Base-by-base conservation (phyloP, 1,284 basidiomycete genomes). In the Marasmius sp. region DNA sequence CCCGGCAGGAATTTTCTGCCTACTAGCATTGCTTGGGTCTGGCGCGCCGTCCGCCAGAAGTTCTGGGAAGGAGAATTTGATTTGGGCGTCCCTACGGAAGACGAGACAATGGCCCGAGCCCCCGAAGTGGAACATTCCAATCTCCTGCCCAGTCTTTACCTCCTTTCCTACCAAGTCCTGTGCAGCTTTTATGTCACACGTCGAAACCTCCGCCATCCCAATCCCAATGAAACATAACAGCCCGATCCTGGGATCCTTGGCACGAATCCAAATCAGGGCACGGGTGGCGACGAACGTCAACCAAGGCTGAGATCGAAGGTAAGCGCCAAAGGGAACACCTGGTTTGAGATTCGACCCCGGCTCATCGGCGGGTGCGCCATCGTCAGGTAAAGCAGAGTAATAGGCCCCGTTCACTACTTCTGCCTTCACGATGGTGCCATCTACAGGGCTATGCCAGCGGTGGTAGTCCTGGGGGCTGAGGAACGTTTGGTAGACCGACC, bases 201-300 rank as follows among this genome's bases (percentile, higher is more conserved):
- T 84, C 20, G 84, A 85, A 0, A 86, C 78, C 68, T 86, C 84
- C 0, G 72, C 75, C 83, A 87, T 85, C 0, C 85, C 85, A 33
- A 86, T 75, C 0, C 70, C 80, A 10, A 85, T 73, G 67, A 86
- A 81, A 52, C 76, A 77, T 69, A 83, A 75, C 61, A 83, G 64
- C 0, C 84, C 84, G 47, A 85, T 81, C 37, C 72, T 69, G 0
- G 78, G 74, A 65, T 84, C 81, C 54, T 81, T 77, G 16, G 82
- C 75, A 60, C 83, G 69, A 70, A 87, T 86, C 64, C 81, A 83
- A 54, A 87, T 78, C 56, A 86, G 69, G 0, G 75, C 75, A 22
- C 85, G 79, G 8, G 85, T 77, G 38, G 79, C 76, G n/a, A 75
- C 54, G 5, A 65, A 34, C 14, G 72, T 69, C 61, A 75, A 60